Evolutionary conservation across 345 rosid genomes (phyloP), one percentile per base, ranked within the genome.

Genomic region (Lumnitzera littorea): DNA sequence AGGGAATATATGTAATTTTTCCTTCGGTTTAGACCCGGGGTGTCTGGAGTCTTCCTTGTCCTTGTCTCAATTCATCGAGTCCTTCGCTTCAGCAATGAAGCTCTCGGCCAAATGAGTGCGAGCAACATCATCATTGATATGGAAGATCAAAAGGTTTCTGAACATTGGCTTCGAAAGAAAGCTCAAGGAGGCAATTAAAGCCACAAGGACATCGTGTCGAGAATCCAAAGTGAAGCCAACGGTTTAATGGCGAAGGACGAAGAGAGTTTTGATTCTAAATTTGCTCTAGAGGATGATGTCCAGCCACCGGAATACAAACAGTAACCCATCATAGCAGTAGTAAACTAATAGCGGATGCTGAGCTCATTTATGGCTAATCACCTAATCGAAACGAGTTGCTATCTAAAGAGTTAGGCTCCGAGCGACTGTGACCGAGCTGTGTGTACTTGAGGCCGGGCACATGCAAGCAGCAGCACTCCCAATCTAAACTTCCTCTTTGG

Each of bases 401-500:
- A n/a, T n/a, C n/a, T n/a, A n/a, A 1, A 20, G 20, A 20, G 20
- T 20, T 20, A 20, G 20, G 20, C 20, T 20, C 20, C 20, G 20
- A 20, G 20, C 20, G 20, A 20, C 20, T 20, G 20, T 20, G 20
- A 20, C 20, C 20, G 20, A 20, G 20, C 20, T 1, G 20, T 20
- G 20, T 20, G 20, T 20, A 20, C 20, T 20, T 20, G 20, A 20
- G 20, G 20, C 20, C 1, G 1, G 1, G 20, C 20, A 20, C 20
- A 20, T 20, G 20, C 20, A 20, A 20, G 20, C 20, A 20, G 20
- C 20, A n/a, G n/a, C n/a, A n/a, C 75, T 94, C 97, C 99, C 99
- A 94, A 59, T 94, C 99, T 69, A 94, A 76, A 80, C 99, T 88
- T 78, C 96, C 96, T 75, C 80, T 79, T 70, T 84, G 95, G 74